These are phyloP conservation scores for Carex myosuroides DNA, from an alignment of 176 grass and related monocot genomes.

Conservation along the genomic window DNA sequence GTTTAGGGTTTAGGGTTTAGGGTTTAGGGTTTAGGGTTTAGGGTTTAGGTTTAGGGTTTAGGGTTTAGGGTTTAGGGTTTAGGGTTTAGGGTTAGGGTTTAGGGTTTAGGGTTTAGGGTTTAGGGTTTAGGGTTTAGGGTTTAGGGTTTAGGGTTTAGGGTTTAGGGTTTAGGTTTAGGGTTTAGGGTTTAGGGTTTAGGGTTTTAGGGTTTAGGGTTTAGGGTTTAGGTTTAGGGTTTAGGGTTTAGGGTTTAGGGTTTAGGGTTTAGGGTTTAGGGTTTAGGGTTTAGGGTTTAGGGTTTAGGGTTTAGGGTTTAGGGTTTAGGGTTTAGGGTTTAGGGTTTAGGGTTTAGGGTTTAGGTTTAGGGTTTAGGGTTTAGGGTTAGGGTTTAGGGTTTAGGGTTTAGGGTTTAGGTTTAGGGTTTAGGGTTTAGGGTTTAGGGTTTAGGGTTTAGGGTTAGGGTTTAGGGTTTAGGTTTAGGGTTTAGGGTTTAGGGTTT, in stretches of 20 bases:
- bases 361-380: too few species aligned
- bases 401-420: too few species aligned
- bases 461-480: too few species aligned
- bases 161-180: not conserved
- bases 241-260: not conserved
- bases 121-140: too few species aligned
- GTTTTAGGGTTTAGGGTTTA: not conserved
- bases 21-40: not conserved
- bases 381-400: too few species aligned
- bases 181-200: not conserved
- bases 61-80: not conserved
- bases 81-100: not conserved
- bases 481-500: too few species aligned
- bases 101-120: not conserved
- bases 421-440: too few species aligned
- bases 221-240: not conserved
- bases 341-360: not conserved
- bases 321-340: not conserved
- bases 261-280: not conserved
- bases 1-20: too few species aligned
- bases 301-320: not conserved
- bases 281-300: not conserved
- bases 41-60: not conserved
- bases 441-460: too few species aligned
- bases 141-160: too few species aligned